Percentiles rank a stretch among this genome's conserved stretches.
Conservation (phyloP, 768 basidiomycete genomes). For the Suillus hirtellus region DNA sequence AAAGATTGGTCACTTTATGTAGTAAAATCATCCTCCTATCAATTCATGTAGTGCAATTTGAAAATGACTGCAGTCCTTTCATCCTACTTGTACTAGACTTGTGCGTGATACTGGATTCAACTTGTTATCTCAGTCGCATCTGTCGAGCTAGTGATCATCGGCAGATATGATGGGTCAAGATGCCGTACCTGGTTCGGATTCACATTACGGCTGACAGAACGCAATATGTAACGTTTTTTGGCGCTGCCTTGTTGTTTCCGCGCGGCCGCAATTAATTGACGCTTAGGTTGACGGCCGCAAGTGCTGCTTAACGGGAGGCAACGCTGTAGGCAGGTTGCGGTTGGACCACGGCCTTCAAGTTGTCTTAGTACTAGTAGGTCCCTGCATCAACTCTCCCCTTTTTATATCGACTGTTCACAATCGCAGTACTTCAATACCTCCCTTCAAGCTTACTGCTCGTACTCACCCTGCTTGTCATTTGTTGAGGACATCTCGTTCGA, state of each 20-base stretch:
- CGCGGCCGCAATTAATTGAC: slow-evolving; percentile 8
- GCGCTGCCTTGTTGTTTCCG: slow-evolving; percentile 9
- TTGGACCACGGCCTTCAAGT: slow-evolving; percentile 6
- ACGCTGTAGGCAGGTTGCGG: not conserved
- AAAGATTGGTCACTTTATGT: not conserved
- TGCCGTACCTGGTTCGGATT: slow-evolving; percentile 6
- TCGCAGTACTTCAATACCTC: not conserved
- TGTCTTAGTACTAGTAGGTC: not conserved
- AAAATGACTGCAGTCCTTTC: not conserved
- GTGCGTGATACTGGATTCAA: not conserved
- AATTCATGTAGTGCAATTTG: not conserved
- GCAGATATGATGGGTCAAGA: not conserved
- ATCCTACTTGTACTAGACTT: too few species aligned
- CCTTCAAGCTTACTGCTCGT: not conserved
- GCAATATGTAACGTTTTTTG: slow-evolving; percentile 8
- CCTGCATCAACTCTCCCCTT: not conserved
- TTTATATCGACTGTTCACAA: slow-evolving; percentile 6
- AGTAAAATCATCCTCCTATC: not conserved
- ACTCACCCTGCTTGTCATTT: not conserved
- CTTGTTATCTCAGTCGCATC: not conserved
- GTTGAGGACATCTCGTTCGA: not conserved
- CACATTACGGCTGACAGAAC: not conserved
- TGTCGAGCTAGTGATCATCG: not conserved
- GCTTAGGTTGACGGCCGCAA: slow-evolving; percentile 4
- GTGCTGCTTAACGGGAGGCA: slow-evolving; percentile 7